Conservation (phyloP, 805 yeast genomes). For the Saccharomyces jurei region DNA sequence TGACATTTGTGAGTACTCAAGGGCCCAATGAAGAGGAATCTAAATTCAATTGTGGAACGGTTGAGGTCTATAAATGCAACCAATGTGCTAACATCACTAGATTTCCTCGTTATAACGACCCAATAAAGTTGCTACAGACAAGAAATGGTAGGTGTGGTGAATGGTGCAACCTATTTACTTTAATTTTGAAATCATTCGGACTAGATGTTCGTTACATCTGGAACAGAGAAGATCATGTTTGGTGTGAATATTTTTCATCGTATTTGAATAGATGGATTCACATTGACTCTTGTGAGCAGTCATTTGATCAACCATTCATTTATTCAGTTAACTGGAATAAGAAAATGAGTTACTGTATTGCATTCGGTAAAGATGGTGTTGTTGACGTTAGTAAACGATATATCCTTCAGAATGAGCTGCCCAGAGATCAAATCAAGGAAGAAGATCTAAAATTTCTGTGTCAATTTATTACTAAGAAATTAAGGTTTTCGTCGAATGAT, state of each 20-base stretch:
- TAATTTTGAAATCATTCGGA: conserved; percentile 61
- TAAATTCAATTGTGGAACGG: conserved; percentile 41
- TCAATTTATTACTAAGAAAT: conserved; percentile 30
- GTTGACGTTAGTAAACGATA: conserved; percentile 67
- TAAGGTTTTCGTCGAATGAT: conserved; percentile 27
- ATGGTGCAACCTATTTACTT: conserved; percentile 80
- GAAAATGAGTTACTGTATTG: conserved; percentile 82
- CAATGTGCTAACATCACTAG: conserved; percentile 41
- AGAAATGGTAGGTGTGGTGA: conserved; percentile 87
- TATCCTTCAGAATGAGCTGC: conserved; percentile 39
- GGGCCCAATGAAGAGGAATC: conserved; percentile 41
- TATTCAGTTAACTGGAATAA: conserved; percentile 89
- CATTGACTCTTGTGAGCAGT: conserved; percentile 79
- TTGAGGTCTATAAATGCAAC: conserved; percentile 59
- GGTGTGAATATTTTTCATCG: conserved; percentile 82
- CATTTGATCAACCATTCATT: conserved; percentile 71
- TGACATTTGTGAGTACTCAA: conserved; percentile 32
- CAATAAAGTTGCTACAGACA: conserved; percentile 50
- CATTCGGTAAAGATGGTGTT: conserved; percentile 52
- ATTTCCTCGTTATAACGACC: conserved; percentile 74
- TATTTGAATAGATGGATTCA: conserved; percentile 70
- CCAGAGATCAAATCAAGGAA: conserved; percentile 41
- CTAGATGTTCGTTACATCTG: conserved; percentile 63
- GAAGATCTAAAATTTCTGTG: conserved; percentile 32
- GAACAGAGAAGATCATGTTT: conserved; percentile 91